These are phyloP conservation scores for Trametes versicolor DNA, from an alignment of 1,284 basidiomycete species.

Conservation along the genomic window DNA sequence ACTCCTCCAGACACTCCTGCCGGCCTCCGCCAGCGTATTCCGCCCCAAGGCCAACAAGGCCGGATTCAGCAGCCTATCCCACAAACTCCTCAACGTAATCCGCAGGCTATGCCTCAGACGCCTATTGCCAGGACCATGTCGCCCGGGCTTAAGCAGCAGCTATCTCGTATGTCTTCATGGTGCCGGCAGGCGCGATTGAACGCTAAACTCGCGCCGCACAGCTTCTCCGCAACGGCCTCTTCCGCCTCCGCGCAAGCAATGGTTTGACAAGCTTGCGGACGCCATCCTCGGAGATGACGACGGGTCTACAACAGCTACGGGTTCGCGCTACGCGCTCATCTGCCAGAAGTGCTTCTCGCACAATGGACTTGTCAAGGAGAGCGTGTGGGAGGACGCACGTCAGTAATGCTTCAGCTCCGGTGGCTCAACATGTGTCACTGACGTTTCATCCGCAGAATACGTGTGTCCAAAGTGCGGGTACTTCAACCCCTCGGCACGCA, in stretches of 20 bases:
- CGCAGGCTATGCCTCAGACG: slow-evolving; percentile 34
- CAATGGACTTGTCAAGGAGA: slow-evolving; percentile 93
- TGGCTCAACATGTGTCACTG: not conserved
- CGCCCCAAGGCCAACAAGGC: slow-evolving; percentile 28
- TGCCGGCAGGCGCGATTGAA: not conserved
- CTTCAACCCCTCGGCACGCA: slow-evolving; percentile 70
- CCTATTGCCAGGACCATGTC: slow-evolving; percentile 37
- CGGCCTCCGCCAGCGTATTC: slow-evolving; percentile 45
- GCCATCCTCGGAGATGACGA: slow-evolving; percentile 88
- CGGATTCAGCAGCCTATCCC: slow-evolving; percentile 27
- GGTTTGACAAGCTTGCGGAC: slow-evolving; percentile 92
- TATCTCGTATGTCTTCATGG: slow-evolving; percentile 46
- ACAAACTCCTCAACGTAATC: slow-evolving; percentile 41
- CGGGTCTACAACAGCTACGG: slow-evolving; percentile 53
- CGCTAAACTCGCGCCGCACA: slow-evolving; percentile 11
- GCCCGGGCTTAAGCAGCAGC: slow-evolving; percentile 46
- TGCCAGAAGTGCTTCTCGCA: slow-evolving; percentile 94
- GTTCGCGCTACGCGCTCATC: slow-evolving; percentile 90
- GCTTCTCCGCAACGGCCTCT: slow-evolving; percentile 53
- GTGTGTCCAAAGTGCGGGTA: slow-evolving; percentile 79
- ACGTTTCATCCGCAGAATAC: slow-evolving; percentile 64
- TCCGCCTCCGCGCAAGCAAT: slow-evolving; percentile 77
- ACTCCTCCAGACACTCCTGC: slow-evolving; percentile 33
- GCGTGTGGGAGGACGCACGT: slow-evolving; percentile 92
- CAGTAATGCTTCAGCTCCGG: slow-evolving; percentile 45